A percentile compares a stretch with the other conserved stretches of the same genome.
Evolutionary conservation across 768 basidiomycete genomes (phyloP).

Genomic region (Rhizopogon vesiculosus): DNA sequence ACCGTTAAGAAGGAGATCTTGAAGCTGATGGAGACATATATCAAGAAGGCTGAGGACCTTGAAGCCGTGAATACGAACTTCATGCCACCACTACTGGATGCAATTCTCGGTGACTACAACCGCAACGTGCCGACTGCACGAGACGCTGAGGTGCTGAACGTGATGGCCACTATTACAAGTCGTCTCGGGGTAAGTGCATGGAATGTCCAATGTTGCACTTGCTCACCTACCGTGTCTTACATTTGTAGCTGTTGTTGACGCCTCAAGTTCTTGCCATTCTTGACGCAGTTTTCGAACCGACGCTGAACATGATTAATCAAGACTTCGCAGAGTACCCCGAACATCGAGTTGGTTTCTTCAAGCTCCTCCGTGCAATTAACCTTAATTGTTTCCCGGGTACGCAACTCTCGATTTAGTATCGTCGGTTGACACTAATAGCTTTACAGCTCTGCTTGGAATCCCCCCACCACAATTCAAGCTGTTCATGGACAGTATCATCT

Average conservation of each 20-base stretch:
- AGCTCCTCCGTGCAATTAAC: constrained; percentile 89
- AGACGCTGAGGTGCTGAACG: constrained; percentile 95
- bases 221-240: constrained; percentile 5
- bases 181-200: constrained; percentile 73
- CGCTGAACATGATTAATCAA: constrained; percentile 98
- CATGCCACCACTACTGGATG: constrained; percentile 93
- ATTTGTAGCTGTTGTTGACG: constrained; percentile 67
- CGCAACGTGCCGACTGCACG: constrained; percentile 90
- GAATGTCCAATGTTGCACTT: neutral
- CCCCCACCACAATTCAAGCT: constrained; percentile 95
- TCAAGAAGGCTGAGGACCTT: constrained; percentile 95
- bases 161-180: constrained; percentile 91
- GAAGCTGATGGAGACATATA: constrained; percentile 96
- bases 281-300: constrained; percentile 96
- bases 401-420: neutral
- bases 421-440: constrained; percentile 1
- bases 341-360: constrained; percentile 96
- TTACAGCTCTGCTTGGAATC: constrained; percentile 71
- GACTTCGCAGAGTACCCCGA: constrained; percentile 99
- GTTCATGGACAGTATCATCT: constrained; percentile 96
- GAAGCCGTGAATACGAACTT: constrained; percentile 89
- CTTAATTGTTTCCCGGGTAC: constrained; percentile 91
- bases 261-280: constrained; percentile 93
- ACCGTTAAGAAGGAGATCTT: constrained; percentile 99
- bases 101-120: constrained; percentile 96